Base-by-base conservation (phyloP, 352 stramenopile genomes). In the Globisporangium acanthophoron region DNA sequence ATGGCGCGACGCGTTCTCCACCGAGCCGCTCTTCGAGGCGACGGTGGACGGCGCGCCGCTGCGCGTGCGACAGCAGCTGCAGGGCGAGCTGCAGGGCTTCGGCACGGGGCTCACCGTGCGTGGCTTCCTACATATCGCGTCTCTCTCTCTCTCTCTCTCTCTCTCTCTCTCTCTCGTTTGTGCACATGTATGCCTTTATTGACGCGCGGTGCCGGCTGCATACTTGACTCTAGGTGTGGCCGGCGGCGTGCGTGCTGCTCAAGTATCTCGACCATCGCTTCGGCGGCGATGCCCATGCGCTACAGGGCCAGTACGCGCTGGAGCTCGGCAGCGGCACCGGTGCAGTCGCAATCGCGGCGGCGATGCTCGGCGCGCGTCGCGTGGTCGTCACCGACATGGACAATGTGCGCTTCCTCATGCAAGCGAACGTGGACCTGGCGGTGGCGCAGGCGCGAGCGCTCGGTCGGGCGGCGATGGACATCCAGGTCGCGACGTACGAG, bases 291-390 rank as follows among this genome's bases (percentile, higher is more conserved):
- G 49, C 49, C 24, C 41, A 49, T 9, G 12, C 56, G 24, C 50
- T 79, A 8, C 33, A 58, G 2, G 58, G 62, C 7, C 85, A 84
- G 48, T 78, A 78, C 20, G 77, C 98, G 24, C 63, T 97, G 18
- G 94, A 98, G 69, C 69, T 98, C 5, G 95, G 94, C 39, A 90
- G 85, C 43, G 92, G 94, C 39, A 98, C 96, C 0, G 92, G 94
- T 12, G 80, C 94, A 0, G 92, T 96, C 35, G 91, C 87, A 11
- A 83, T 98, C 43, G 91, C 87, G 1, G 85, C 86, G 5, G 87
- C 82, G 5, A 85, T 97, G 65, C 74, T 98, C 18, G 83, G 92
- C 45, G 82, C 79, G 20, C 65, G 68, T 11, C 69, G 76, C 45
- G 92, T 98, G 11, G 78, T 95, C 46, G 76, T 97, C 55, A 98